Conservation (phyloP, 192 early-diverging fungal genomes). For the Coemansia sp. region DNA sequence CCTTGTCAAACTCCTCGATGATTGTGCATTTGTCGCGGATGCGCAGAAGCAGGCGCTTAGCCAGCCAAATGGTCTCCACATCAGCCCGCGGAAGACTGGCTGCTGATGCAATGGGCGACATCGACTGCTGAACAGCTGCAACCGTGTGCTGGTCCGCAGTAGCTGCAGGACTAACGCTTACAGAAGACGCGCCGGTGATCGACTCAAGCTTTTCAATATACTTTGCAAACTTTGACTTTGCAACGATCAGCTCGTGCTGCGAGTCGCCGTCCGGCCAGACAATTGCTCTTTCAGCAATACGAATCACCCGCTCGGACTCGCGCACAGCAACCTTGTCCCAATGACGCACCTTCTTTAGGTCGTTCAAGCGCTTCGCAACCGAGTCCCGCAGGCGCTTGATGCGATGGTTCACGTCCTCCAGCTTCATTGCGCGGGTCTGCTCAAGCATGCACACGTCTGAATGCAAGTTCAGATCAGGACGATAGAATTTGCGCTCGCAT, state of each 20-base stretch:
- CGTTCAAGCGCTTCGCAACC: constrained; percentile 50
- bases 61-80: constrained; percentile 56
- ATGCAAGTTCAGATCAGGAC: constrained; percentile 69
- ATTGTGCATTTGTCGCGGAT: constrained; percentile 46
- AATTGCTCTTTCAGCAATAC: constrained; percentile 44
- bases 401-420: constrained; percentile 60
- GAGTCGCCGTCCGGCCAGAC: constrained; percentile 52
- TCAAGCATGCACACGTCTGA: constrained; percentile 76
- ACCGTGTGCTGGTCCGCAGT: not conserved
- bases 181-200: constrained; percentile 21
- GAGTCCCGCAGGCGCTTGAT: constrained; percentile 61
- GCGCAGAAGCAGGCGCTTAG: constrained; percentile 44
- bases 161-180: not conserved
- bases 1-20: constrained; percentile 51
- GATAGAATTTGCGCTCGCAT: constrained; percentile 76
- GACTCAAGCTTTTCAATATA: constrained; percentile 47
- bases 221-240: constrained; percentile 50
- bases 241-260: constrained; percentile 51
- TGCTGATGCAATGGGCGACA: constrained; percentile 1
- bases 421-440: constrained; percentile 67
- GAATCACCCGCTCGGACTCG: constrained; percentile 41
- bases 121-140: not conserved
- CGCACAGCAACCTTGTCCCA: constrained; percentile 38
- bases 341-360: constrained; percentile 42
- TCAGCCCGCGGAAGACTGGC: constrained; percentile 41